A percentile compares a stretch with the other conserved stretches of the same genome.
Evolutionary conservation across 352 stramenopile species (phyloP).

Genomic region (Globisporangium camurandrum): DNA sequence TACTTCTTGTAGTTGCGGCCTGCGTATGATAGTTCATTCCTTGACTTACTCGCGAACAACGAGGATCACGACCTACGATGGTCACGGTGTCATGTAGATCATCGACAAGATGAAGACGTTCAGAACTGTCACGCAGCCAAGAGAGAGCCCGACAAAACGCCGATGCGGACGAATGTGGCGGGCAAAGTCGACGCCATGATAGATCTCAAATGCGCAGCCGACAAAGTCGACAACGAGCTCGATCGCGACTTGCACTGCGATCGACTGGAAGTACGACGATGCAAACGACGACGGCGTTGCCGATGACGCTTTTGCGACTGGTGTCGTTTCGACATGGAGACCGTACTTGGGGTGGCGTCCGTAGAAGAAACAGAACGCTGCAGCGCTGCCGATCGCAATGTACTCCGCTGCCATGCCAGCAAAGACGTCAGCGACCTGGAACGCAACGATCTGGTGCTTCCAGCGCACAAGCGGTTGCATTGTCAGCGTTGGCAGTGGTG

Average conservation of each 20-base stretch:
- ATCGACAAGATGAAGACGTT: too few species aligned
- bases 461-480: not conserved
- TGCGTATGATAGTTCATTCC: too few species aligned
- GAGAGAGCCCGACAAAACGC: too few species aligned
- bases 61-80: too few species aligned
- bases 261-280: conserved; percentile 3
- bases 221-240: conserved; percentile 10
- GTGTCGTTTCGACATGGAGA: not conserved
- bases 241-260: conserved; percentile 6
- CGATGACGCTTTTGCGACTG: not conserved
- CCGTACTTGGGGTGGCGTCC: conserved; percentile 26
- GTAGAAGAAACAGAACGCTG: conserved; percentile 33
- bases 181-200: conserved; percentile 11
- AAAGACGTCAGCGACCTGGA: conserved; percentile 29
- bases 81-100: too few species aligned
- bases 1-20: too few species aligned
- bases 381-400: conserved; percentile 34
- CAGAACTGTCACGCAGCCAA: too few species aligned
- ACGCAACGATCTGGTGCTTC: conserved; percentile 14
- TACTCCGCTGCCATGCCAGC: conserved; percentile 49
- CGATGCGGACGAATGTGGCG: too few species aligned
- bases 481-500: not conserved
- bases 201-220: conserved; percentile 5
- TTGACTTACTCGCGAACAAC: too few species aligned
- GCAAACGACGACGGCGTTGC: not conserved